Evolutionary conservation across 2,329 filamentous ascomycete species (phyloP).

Genomic region (Fusarium mundagurra): DNA sequence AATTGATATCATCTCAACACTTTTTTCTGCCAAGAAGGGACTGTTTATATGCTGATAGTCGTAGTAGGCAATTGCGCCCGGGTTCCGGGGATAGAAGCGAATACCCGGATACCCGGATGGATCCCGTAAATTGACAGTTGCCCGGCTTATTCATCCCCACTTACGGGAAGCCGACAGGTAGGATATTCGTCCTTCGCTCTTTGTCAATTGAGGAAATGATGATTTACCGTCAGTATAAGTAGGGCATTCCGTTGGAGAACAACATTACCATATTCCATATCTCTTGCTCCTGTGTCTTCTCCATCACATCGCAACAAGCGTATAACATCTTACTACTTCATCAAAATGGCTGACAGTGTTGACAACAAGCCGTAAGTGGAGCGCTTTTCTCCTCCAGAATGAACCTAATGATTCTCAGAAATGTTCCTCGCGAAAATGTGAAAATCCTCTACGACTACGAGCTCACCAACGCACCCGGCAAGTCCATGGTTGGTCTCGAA

Average conservation of each 20-base stretch:
- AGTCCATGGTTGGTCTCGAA: slow-evolving; percentile 20
- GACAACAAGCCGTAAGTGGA: background rate
- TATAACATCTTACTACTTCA: fast-evolving
- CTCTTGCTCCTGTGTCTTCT: too few species aligned
- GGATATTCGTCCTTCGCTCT: background rate
- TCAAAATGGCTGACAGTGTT: background rate
- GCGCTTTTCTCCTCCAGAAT: fast-evolving
- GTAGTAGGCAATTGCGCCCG: fast-evolving
- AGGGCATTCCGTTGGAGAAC: fast-evolving
- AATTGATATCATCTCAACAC: fast-evolving
- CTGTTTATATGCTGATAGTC: background rate
- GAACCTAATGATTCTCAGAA: background rate
- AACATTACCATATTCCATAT: too few species aligned
- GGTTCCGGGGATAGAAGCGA: background rate
- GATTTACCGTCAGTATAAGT: background rate
- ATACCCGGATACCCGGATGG: slow-evolving; percentile 8
- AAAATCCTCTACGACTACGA: slow-evolving; percentile 21
- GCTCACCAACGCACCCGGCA: slow-evolving; percentile 21
- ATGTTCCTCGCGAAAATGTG: slow-evolving; percentile 26
- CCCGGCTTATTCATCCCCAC: too few species aligned
- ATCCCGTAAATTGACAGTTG: background rate
- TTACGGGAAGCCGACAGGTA: background rate
- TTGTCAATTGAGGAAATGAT: fast-evolving
- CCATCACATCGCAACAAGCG: fast-evolving
- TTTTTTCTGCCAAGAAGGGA: background rate